A percentile compares a stretch with the other conserved stretches of the same genome.
Evolutionary conservation across 495 filamentous ascomycete species (phyloP).

Genomic region (Penicillium samsonianum): DNA sequence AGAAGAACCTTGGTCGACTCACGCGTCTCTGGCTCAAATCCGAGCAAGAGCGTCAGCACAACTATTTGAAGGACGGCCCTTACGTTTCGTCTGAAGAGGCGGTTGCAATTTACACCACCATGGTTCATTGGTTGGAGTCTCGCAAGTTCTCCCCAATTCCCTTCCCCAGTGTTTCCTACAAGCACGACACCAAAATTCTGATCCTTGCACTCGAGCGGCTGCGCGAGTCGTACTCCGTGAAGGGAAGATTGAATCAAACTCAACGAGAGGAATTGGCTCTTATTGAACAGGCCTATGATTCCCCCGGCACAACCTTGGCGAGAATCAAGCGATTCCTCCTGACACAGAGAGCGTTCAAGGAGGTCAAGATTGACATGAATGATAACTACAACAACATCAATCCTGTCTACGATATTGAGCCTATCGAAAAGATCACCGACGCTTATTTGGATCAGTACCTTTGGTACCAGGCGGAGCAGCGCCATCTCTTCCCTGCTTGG

Average conservation of each 20-base stretch:
- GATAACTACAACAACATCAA: slow-evolving; percentile 99
- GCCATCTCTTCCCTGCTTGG: slow-evolving; percentile 97
- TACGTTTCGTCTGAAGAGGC: slow-evolving; percentile 99
- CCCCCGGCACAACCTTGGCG: slow-evolving; percentile 91
- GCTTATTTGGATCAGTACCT: slow-evolving; percentile 98
- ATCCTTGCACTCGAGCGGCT: slow-evolving; percentile 94
- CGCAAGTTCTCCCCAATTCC: slow-evolving; percentile 98
- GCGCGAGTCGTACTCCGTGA: slow-evolving; percentile 96
- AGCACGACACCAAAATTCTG: slow-evolving; percentile 98
- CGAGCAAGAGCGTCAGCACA: slow-evolving; percentile 97
- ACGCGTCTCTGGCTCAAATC: slow-evolving; percentile 97
- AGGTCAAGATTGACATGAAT: slow-evolving; percentile 99
- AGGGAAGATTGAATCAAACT: slow-evolving; percentile 94
- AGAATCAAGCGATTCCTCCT: slow-evolving; percentile 97
- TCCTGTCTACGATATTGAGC: slow-evolving; percentile 98
- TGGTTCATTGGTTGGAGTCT: slow-evolving; percentile 98
- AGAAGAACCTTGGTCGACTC: slow-evolving; percentile 96
- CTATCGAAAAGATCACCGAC: slow-evolving; percentile 99
- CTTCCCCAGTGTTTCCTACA: slow-evolving; percentile 98
- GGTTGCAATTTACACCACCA: slow-evolving; percentile 97
- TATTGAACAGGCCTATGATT: slow-evolving; percentile 99
- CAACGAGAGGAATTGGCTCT: slow-evolving; percentile 96
- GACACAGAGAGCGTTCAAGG: slow-evolving; percentile 97
- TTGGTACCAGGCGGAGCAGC: slow-evolving; percentile 99
- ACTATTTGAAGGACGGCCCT: slow-evolving; percentile 99